Percentiles rank a stretch among this genome's conserved stretches.
Evolutionary conservation across 129 eudicot genomes (phyloP).

Genomic region (Apium graveolens): DNA sequence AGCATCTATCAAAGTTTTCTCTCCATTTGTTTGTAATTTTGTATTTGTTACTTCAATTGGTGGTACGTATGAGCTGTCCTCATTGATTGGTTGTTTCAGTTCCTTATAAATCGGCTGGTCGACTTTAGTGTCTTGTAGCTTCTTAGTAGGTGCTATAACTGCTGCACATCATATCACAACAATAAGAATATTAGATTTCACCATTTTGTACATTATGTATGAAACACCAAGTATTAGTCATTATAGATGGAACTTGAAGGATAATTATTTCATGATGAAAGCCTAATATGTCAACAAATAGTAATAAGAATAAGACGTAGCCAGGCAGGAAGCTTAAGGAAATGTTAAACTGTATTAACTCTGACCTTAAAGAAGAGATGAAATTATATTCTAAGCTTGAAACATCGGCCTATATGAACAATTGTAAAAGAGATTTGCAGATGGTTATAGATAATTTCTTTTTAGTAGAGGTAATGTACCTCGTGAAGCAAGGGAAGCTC

Average conservation of each 20-base stretch:
- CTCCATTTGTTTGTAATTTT: conserved; percentile 19
- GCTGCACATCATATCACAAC: conserved; percentile 18
- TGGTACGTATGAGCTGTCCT: conserved; percentile 21
- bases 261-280: too few relatives aligned
- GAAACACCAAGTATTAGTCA: not conserved
- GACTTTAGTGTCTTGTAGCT: conserved; percentile 18
- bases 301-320: not conserved
- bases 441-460: not conserved
- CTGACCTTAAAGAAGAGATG: not conserved
- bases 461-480: conserved; percentile 27
- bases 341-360: not conserved
- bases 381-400: not conserved
- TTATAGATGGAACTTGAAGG: not conserved
- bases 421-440: not conserved
- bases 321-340: not conserved
- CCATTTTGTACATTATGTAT: not conserved
- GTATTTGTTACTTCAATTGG: conserved; percentile 14
- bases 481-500: conserved; percentile 45
- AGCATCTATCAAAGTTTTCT: conserved; percentile 65
- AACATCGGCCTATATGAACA: not conserved
- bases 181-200: not conserved
- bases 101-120: conserved; percentile 17
- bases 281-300: not conserved
- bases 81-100: conserved; percentile 18
- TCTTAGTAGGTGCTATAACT: conserved; percentile 16